Percentiles rank a stretch among this genome's conserved stretches.
phyloP scores from a whole-genome alignment of 306 rosid genomes.

The Cucurbita maxima region DNA sequence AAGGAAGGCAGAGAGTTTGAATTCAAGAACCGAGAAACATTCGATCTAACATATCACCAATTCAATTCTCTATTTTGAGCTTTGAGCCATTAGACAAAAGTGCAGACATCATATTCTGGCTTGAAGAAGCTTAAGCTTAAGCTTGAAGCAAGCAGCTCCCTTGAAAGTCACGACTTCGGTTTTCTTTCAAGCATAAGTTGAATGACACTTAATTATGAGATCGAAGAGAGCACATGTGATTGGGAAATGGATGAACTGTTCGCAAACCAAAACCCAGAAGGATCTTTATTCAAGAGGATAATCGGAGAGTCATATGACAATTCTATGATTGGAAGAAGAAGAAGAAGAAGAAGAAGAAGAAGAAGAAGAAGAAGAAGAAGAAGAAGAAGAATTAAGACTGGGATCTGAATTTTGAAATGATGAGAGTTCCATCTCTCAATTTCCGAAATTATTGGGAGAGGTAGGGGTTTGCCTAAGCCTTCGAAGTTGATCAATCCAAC shows the following conservation, averaged over 20 bases:
- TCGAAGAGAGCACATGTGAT: neutral
- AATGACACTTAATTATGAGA: neutral
- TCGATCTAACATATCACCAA: neutral
- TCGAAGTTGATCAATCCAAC: slow-evolving; percentile 64
- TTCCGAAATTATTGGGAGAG: neutral
- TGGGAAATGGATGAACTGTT: neutral
- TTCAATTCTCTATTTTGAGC: neutral
- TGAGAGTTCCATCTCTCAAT: neutral
- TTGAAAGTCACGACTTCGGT: neutral
- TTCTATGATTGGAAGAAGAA: neutral
- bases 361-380: neutral
- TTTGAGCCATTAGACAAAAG: neutral
- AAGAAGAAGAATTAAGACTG: neutral
- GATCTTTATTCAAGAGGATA: neutral
- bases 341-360: neutral
- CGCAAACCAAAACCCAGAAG: neutral
- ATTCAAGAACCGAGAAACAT: no score
- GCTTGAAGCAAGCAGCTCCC: neutral
- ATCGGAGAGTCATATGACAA: neutral
- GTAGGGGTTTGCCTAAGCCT: slow-evolving; percentile 25
- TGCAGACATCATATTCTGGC: neutral
- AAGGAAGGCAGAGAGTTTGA: neutral
- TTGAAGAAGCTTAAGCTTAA: neutral
- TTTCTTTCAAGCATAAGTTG: neutral
- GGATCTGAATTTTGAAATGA: neutral